Percentiles rank a stretch among this genome's conserved stretches.
These are phyloP conservation scores for Malassezia psittaci DNA, from an alignment of 1,284 basidiomycete genomes.

Conservation along the genomic window DNA sequence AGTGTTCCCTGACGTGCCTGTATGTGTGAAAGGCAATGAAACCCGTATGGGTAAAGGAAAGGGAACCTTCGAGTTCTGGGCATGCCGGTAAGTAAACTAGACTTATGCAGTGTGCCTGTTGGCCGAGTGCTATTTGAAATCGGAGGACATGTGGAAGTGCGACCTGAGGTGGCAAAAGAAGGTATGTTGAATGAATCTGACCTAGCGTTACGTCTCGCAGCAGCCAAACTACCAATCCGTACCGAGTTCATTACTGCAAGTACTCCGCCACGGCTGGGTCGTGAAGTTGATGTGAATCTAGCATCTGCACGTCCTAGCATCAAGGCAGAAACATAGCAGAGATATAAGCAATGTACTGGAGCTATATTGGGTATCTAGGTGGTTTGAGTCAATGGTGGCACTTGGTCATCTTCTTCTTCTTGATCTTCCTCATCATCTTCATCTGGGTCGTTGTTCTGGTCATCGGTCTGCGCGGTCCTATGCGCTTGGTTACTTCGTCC, in stretches of 20 bases:
- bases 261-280: slow-evolving; percentile 68
- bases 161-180: slow-evolving; percentile 84
- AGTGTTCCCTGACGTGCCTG: slow-evolving; percentile 91
- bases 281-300: slow-evolving; percentile 27
- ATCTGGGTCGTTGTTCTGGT: background rate
- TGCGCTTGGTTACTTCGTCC: slow-evolving; percentile 11
- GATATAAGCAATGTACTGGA: background rate
- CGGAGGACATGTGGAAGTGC: slow-evolving; percentile 69
- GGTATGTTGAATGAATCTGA: slow-evolving; percentile 53
- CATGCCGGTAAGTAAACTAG: slow-evolving; percentile 61
- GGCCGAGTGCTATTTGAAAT: slow-evolving; percentile 91
- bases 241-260: slow-evolving; percentile 74
- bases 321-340: background rate
- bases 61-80: slow-evolving; percentile 94
- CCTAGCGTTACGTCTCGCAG: slow-evolving; percentile 72
- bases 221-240: slow-evolving; percentile 75
- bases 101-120: slow-evolving; percentile 61
- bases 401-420: background rate
- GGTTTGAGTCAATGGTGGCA: background rate
- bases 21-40: slow-evolving; percentile 97
- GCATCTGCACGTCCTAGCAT: background rate
- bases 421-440: slow-evolving; percentile 1
- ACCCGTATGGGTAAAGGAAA: slow-evolving; percentile 99
- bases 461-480: background rate
- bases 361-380: background rate